A percentile compares a stretch with the other conserved stretches of the same genome.
Evolutionary conservation across 1,139 yeast genomes (phyloP).

Genomic region (Geotrichum histeridarum): DNA sequence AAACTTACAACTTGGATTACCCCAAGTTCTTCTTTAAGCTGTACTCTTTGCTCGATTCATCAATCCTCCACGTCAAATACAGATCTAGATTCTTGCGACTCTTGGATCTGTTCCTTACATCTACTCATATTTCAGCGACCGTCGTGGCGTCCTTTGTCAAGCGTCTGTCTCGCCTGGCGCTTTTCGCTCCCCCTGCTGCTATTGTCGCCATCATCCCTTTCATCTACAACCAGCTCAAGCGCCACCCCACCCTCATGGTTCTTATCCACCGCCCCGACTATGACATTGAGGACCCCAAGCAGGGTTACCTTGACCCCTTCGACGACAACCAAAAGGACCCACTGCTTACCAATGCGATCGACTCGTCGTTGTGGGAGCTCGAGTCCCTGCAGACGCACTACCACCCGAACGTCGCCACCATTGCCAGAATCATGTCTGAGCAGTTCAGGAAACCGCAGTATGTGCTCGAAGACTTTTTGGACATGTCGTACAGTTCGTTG

Average conservation of each 20-base stretch:
- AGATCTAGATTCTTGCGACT: constrained; percentile 84
- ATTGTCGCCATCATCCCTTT: constrained; percentile 86
- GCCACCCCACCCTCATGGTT: constrained; percentile 91
- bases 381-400: constrained; percentile 79
- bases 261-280: constrained; percentile 58
- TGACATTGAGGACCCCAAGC: constrained; percentile 24
- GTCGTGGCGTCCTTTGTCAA: constrained; percentile 88
- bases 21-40: constrained; percentile 84
- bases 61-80: constrained; percentile 71
- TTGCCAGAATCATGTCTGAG: constrained; percentile 82
- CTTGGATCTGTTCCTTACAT: constrained; percentile 76
- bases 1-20: constrained; percentile 76
- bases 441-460: constrained; percentile 85
- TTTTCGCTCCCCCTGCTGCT: constrained; percentile 86
- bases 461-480: constrained; percentile 88
- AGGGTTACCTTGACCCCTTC: constrained; percentile 58
- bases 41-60: constrained; percentile 67
- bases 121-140: constrained; percentile 81
- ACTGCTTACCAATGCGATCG: constrained; percentile 68
- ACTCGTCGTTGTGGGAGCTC: constrained; percentile 88
- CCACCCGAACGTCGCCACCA: constrained; percentile 91
- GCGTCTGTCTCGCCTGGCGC: constrained; percentile 64
- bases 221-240: constrained; percentile 77
- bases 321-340: constrained; percentile 65
- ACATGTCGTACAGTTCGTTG: constrained; percentile 77